phyloP scores from a whole-genome alignment of 1,284 basidiomycete genomes.

The Sanghuangporus baumii region DNA sequence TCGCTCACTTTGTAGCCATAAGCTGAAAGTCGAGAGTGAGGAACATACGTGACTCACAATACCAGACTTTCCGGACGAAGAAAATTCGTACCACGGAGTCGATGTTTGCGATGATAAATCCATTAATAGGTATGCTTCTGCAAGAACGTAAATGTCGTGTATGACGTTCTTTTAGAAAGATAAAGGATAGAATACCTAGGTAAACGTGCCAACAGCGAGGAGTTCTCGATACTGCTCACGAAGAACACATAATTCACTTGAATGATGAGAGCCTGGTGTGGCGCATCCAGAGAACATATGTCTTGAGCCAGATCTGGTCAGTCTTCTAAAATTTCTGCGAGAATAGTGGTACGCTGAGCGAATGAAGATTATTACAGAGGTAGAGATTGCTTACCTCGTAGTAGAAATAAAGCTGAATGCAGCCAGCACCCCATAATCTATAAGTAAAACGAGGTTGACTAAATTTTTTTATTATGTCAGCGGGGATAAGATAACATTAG shows the following conservation, averaged over 20 bases:
- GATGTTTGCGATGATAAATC: neutral
- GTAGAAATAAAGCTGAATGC: no score
- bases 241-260: slow-evolving; percentile 3
- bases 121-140: neutral
- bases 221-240: neutral
- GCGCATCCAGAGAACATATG: neutral
- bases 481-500: no score
- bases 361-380: no score
- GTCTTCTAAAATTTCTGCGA: neutral
- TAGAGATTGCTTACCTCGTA: no score
- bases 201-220: neutral
- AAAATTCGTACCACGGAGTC: neutral
- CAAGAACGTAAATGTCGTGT: neutral
- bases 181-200: neutral
- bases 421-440: no score
- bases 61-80: neutral
- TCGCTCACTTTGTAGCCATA: neutral
- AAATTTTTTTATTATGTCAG: no score
- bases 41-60: neutral
- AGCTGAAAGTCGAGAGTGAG: neutral
- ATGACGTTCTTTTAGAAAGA: neutral
- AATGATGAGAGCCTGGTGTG: neutral
- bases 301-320: neutral
- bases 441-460: no score
- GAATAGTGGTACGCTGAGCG: no score